These are phyloP conservation scores for Suillus subalutaceus DNA, from an alignment of 768 basidiomycete species.

Conservation along the genomic window DNA sequence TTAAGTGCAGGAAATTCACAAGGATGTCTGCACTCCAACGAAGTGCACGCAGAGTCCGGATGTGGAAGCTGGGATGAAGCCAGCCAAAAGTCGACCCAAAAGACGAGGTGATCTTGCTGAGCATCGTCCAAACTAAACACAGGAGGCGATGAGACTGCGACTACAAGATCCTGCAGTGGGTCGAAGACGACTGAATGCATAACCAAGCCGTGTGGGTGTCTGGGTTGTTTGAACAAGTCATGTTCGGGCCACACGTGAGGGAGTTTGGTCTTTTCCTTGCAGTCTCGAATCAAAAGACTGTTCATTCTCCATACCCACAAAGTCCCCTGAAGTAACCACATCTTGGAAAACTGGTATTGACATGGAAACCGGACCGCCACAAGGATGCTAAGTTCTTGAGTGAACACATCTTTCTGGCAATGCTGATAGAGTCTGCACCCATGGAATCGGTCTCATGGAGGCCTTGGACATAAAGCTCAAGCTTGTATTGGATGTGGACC, in stretches of 20 bases:
- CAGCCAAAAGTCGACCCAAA: background rate
- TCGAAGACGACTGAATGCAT: background rate
- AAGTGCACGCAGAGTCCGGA: background rate
- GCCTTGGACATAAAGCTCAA: slow-evolving; percentile 3
- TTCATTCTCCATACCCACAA: background rate
- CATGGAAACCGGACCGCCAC: background rate
- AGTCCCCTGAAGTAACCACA: background rate
- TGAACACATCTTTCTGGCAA: background rate
- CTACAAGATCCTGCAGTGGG: slow-evolving; percentile 5
- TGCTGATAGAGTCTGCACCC: background rate
- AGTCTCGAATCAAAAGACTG: background rate
- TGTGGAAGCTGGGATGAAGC: slow-evolving; percentile 5
- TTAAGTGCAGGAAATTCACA: background rate
- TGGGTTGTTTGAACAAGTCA: background rate
- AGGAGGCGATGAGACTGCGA: background rate
- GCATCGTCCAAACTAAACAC: background rate
- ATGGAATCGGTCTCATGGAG: background rate
- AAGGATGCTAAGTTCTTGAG: background rate
- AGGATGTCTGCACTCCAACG: background rate
- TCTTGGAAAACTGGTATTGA: background rate
- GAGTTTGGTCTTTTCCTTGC: background rate
- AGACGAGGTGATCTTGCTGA: background rate
- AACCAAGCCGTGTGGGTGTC: background rate
- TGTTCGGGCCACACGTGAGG: background rate
- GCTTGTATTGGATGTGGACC: background rate